Evolutionary conservation across 495 filamentous ascomycete genomes (phyloP).

Genomic region (Lophiostoma macrostomum): DNA sequence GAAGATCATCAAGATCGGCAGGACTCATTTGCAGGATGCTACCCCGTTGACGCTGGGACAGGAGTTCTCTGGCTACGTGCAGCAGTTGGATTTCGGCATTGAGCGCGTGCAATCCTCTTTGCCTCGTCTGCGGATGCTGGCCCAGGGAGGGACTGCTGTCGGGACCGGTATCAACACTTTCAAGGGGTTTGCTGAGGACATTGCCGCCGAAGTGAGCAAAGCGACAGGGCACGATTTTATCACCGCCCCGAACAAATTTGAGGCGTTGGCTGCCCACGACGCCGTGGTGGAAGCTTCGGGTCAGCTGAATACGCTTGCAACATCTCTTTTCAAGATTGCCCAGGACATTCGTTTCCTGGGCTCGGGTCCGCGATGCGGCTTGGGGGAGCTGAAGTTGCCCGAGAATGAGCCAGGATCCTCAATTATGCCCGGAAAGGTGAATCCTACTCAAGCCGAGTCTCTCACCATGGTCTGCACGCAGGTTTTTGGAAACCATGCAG

Average conservation of each 20-base stretch:
- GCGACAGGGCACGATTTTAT: conserved; percentile 91
- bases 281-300: conserved; percentile 92
- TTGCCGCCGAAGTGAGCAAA: conserved; percentile 84
- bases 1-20: conserved; percentile 95
- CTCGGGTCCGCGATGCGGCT: conserved; percentile 90
- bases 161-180: conserved; percentile 98
- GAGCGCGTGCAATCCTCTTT: conserved; percentile 79
- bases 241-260: conserved; percentile 98
- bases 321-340: conserved; percentile 95
- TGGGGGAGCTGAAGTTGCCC: conserved; percentile 86
- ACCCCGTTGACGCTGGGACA: conserved; percentile 94
- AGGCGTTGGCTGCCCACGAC: conserved; percentile 95
- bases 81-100: conserved; percentile 86
- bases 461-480: conserved; percentile 97
- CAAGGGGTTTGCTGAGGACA: conserved; percentile 88
- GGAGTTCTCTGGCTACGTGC: conserved; percentile 97
- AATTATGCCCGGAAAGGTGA: conserved; percentile 99
- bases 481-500: conserved; percentile 95
- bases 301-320: conserved; percentile 87
- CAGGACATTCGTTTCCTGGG: conserved; percentile 97
- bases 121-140: conserved; percentile 79
- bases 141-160: conserved; percentile 95
- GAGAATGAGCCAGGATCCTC: conserved; percentile 97
- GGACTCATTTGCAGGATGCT: conserved; percentile 96
- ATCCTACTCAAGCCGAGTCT: conserved; percentile 97